Evolutionary conservation across 257 asterid species (phyloP), one percentile per base, ranked within the genome.

Genomic region (Ajuga chamaepitys): DNA sequence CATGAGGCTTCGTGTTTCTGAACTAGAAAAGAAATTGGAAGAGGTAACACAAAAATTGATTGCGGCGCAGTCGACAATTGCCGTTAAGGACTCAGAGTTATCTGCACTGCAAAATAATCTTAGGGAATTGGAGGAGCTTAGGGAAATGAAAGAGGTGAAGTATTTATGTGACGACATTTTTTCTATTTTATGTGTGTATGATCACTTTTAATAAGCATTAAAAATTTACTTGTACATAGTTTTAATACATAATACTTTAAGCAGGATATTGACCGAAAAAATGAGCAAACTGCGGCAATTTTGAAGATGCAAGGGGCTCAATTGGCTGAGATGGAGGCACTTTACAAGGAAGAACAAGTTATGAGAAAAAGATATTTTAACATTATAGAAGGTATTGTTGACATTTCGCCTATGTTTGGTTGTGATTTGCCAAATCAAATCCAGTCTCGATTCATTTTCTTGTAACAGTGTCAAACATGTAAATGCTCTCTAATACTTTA

Each of bases 141-240:
- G 97, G 81, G 99, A 94, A 81, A 88, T 94, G 95, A 94, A 90
- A 79, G 99, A 94, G 96, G 99, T 94, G 38, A 66, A 16, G 22
- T 48, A 64, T 51, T 61, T 73, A 4, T 38, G 41, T 30, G 40
- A 56, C 58, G 3, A 37, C 14, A 45, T 41, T 22, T 44, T 32
- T 53, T 17, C 65, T 52, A 9, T 58, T n/a, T 21, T 34, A 0
- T 45, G 52, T 50, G 48, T 51, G 18, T 55, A 18, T 45, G 22
- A 54, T 4, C 14, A 51, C 18, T 22, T 12, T 20, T 41, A 54
- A 53, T 54, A 53, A 13, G 24, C 42, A 30, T 8, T 14, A n/a
- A 20, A 54, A 7, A 55, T 42, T 38, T 24, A 28, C 50, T 34
- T 62, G 30, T 24, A 10, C 73, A 41, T 10, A 54, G 53, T 64